phyloP scores from a whole-genome alignment of 1,139 yeast species.

The Yamadazyma blattariae region DNA sequence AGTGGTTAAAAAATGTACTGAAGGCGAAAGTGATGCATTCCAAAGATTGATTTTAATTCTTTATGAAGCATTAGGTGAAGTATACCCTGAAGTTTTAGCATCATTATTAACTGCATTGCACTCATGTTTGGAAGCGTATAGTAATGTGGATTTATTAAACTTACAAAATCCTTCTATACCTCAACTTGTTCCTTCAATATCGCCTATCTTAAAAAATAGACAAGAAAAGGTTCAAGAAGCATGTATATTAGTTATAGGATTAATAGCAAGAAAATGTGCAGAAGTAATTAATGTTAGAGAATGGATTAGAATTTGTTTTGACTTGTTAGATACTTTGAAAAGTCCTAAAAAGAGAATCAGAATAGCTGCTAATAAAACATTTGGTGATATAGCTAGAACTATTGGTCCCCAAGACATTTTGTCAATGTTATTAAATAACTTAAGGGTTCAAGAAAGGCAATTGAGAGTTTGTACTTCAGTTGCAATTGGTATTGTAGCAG shows the following conservation, averaged over 20 bases:
- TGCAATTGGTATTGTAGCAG: slow-evolving; percentile 96
- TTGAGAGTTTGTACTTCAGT: slow-evolving; percentile 96
- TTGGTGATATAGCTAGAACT: slow-evolving; percentile 88
- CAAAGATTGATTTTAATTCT: slow-evolving; percentile 71
- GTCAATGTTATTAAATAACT: slow-evolving; percentile 77
- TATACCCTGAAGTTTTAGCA: slow-evolving; percentile 90
- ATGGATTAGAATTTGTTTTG: slow-evolving; percentile 97
- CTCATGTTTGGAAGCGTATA: slow-evolving; percentile 35
- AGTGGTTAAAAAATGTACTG: slow-evolving; percentile 57
- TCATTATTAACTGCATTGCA: slow-evolving; percentile 74
- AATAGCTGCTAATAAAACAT: slow-evolving; percentile 83
- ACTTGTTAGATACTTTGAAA: slow-evolving; percentile 82
- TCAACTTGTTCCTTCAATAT: slow-evolving; percentile 80
- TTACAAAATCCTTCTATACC: slow-evolving; percentile 78
- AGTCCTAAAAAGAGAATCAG: slow-evolving; percentile 79
- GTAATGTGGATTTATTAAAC: slow-evolving; percentile 48
- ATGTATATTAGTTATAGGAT: slow-evolving; percentile 76
- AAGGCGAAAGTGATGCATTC: slow-evolving; percentile 54
- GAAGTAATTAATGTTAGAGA: slow-evolving; percentile 88
- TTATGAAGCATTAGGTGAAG: slow-evolving; percentile 93
- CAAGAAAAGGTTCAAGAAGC: slow-evolving; percentile 92
- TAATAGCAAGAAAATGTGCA: slow-evolving; percentile 80
- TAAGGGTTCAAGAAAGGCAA: slow-evolving; percentile 94
- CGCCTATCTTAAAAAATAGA: slow-evolving; percentile 87
- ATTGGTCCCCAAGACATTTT: slow-evolving; percentile 96